Evolutionary conservation across 345 rosid species (phyloP), one percentile per base, ranked within the genome.

Genomic region (Salix koriyanagi): DNA sequence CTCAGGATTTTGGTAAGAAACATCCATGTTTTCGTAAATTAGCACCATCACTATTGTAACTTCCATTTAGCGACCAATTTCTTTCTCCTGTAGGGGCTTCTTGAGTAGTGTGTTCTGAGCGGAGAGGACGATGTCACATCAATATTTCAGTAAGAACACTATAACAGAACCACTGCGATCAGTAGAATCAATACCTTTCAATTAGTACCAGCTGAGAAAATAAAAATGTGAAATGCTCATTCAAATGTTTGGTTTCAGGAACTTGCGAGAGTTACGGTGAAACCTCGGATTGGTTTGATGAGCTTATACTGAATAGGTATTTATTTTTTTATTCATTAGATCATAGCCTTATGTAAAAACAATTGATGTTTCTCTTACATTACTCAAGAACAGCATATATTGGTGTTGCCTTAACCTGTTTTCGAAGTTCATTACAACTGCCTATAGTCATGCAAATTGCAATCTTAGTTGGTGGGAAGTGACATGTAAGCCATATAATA

Each of bases 1-100:
- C 10, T 80, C 90, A 9, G 96, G 96, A 84, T 74, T 91, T 69
- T 91, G 96, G 96, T 90, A 87, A 83, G 77, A 62, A 66, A 79
- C 71, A 67, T 68, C 58, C 21, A 70, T 60, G 61, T 37, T 65
- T 41, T 28, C 34, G 36, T 50, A 48, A n/a, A 65, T 52, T 58
- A 44, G 62, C 77, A 21, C 11, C 70, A 7, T 30, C 7, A 26
- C 23, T 62, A 23, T 56, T 21, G 5, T 75, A 61, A 7, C 7
- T 39, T 44, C 10, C 64, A 37, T 73, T 50, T 11, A 39, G 26
- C 39, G 34, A 54, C 77, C 41, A 16, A 41, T 16, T 73, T 0
- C 18, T 72, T 78, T 56, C 41, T 69, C 73, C 75, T 84, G 80
- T 71, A 91, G 96, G 96, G 88, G 84, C 46, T 90, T 91, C 83